Evolutionary conservation across 768 basidiomycete species (phyloP), one percentile per base, ranked within the genome.

Genomic region (Tylopilus vinaceipallidus): DNA sequence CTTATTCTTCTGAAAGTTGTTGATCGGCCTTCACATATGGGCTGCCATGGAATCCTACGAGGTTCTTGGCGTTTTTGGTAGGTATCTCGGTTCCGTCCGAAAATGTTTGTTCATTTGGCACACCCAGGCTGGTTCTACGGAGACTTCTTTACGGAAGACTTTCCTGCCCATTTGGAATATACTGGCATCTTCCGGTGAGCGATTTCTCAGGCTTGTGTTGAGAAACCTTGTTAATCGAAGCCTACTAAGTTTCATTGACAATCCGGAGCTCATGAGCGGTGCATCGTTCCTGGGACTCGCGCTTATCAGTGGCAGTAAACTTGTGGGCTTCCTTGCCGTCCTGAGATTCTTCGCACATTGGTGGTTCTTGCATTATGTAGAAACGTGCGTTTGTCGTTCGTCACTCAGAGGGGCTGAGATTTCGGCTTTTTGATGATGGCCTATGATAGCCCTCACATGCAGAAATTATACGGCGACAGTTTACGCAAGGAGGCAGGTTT

Each of bases 401-500:
- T 23, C 14, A 23, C 9, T 39, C 11, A 1, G 11, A 1, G 34
- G 10, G 17, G 16, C 40, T 42, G 44, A 42, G 10, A 3, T 17
- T 32, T 49, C 8, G 7, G 27, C 12, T 29, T 45, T 35, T 34
- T 47, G 30, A 45, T 53, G 3, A 29, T 36, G 29, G 29, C n/a
- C n/a, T n/a, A n/a, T 11, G 37, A 38, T 47, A 98, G 95, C 58
- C 97, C 97, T n/a, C 97, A 98, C 70, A 98, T 98, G 97, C 84
- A 81, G 53, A 93, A 91, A 65, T 76, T 98, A 17, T 99, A 99
- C 67, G 95, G 97, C 3, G 84, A 95, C 61, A 84, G 88, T 13
- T 74, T 99, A 12, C 85, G 97, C 55, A 92, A 94, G 69, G 95
- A 98, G 50, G 95, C 95, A 2, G 97, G 97, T 44, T 89, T 98